A percentile compares a stretch with the other conserved stretches of the same genome.
These are phyloP conservation scores for Tetrapyrgos nigripes DNA, from an alignment of 1,284 basidiomycete species.

Conservation along the genomic window DNA sequence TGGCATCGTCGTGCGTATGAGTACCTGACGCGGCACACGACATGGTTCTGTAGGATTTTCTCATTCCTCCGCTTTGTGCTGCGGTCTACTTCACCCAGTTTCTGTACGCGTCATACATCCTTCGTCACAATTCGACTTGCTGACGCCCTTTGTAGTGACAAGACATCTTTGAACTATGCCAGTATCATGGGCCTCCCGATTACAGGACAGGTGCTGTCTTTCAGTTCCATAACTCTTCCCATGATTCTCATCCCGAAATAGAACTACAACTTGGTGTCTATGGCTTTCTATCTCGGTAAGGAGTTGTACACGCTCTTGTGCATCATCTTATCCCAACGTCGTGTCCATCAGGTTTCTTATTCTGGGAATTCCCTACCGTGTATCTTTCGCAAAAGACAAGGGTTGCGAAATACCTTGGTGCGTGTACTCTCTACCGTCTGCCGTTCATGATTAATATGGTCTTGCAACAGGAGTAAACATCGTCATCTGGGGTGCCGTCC, in stretches of 20 bases:
- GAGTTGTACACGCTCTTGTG: neutral
- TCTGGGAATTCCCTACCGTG: conserved; percentile 73
- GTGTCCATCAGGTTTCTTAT: conserved; percentile 54
- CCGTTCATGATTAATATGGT: neutral
- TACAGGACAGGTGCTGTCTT: conserved; percentile 53
- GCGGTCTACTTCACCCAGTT: conserved; percentile 74
- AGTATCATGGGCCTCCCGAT: conserved; percentile 75
- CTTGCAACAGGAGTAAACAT: conserved; percentile 58
- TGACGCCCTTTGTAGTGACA: conserved; percentile 51
- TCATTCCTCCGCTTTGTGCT: conserved; percentile 67
- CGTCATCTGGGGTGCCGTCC: conserved; percentile 62
- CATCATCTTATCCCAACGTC: conserved; percentile 1
- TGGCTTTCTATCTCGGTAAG: conserved; percentile 67
- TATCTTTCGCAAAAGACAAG: conserved; percentile 68
- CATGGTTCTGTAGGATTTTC: conserved; percentile 48
- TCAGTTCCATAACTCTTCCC: conserved; percentile 8
- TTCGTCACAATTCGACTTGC: neutral
- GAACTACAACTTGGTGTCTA: conserved; percentile 70
- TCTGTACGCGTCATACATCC: conserved; percentile 48
- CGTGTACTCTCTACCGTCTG: neutral
- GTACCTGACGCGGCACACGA: neutral
- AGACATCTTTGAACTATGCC: conserved; percentile 72
- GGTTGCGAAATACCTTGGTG: conserved; percentile 69
- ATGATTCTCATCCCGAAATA: conserved; percentile 44
- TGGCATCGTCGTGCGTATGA: neutral